These are phyloP conservation scores for Eimeria sp. DNA, from an alignment of 169 alveolate species.

Conservation along the genomic window DNA sequence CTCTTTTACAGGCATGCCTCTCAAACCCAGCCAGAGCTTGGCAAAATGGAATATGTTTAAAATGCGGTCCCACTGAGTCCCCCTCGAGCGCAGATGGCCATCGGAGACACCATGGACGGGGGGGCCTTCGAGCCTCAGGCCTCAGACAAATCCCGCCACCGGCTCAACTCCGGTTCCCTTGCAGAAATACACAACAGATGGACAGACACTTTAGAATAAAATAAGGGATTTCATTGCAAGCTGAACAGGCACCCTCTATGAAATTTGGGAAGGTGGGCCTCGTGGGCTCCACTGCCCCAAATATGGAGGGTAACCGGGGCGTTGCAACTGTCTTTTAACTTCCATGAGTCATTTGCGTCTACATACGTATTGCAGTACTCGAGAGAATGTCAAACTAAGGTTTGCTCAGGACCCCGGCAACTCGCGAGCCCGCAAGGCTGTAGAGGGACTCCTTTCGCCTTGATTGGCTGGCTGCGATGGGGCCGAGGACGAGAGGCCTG, in stretches of 20 bases:
- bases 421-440: not conserved
- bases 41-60: not conserved
- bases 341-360: not conserved
- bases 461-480: slow-evolving; percentile 19
- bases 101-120: not conserved
- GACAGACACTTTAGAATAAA: not conserved
- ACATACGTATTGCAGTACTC: not conserved
- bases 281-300: not conserved
- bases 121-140: not conserved
- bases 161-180: not conserved
- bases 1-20: not conserved
- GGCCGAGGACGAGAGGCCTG: not conserved
- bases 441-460: not conserved
- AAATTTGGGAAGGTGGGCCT: not conserved
- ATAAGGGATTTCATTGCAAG: not conserved
- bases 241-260: not conserved
- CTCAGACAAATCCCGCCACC: not conserved
- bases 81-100: not conserved
- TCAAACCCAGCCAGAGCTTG: no score
- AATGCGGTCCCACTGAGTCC: not conserved
- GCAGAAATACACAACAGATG: not conserved
- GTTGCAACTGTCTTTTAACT: not conserved
- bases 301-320: not conserved
- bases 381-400: not conserved
- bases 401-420: not conserved